Conservation (phyloP, 169 alveolate genomes). For the Eimeria acervulina region DNA sequence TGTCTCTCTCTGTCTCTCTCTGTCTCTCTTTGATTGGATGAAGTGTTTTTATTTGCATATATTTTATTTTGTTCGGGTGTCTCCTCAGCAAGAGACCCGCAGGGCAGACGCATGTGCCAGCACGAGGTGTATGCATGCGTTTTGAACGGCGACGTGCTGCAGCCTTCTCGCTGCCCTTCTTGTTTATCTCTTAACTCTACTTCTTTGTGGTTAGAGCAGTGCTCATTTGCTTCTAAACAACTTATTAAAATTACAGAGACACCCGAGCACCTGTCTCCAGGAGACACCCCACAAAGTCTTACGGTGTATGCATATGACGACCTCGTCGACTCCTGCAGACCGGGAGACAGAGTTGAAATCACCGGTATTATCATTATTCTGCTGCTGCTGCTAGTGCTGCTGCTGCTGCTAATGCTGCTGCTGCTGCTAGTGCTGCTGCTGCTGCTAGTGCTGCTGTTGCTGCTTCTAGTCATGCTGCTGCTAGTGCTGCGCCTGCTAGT, state of each 20-base stretch:
- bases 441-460: too few relatives aligned
- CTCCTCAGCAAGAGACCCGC: conserved; percentile 56
- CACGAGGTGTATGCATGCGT: conserved; percentile 93
- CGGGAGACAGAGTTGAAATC: conserved; percentile 98
- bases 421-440: conserved; percentile 13
- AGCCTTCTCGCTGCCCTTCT: conserved; percentile 96
- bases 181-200: conserved; percentile 96
- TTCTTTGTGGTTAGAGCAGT: conserved; percentile 96
- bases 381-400: conserved; percentile 38
- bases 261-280: conserved; percentile 93
- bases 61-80: background rate
- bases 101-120: conserved; percentile 86
- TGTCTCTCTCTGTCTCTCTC: too few relatives aligned
- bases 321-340: conserved; percentile 96
- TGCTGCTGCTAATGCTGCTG: conserved; percentile 50
- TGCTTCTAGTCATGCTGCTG: too few relatives aligned
- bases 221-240: conserved; percentile 97
- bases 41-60: background rate
- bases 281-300: conserved; percentile 95
- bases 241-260: conserved; percentile 96
- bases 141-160: conserved; percentile 97
- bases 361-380: conserved; percentile 91
- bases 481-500: too few relatives aligned
- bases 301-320: conserved; percentile 96
- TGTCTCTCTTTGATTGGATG: too few relatives aligned